These are phyloP conservation scores for Pleodorina starrii DNA, from an alignment of 139 green algal species.

Conservation along the genomic window DNA sequence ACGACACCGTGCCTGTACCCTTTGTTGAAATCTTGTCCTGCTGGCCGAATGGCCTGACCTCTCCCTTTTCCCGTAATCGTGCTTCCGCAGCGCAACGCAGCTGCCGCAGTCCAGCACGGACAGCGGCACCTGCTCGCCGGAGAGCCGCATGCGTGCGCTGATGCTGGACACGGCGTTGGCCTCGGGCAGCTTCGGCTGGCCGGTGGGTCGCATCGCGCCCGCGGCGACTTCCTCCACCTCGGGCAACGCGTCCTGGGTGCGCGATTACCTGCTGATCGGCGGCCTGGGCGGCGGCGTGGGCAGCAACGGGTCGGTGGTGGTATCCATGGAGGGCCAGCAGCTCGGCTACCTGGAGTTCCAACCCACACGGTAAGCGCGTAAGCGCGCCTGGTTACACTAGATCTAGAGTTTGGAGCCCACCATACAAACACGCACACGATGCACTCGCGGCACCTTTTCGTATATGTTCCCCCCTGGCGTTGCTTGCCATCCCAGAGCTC, in stretches of 20 bases:
- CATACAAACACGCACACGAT: too few relatives aligned
- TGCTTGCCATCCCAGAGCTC: too few relatives aligned
- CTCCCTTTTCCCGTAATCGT: too few relatives aligned
- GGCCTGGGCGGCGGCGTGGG: neutral
- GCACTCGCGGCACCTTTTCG: too few relatives aligned
- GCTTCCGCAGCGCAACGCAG: neutral
- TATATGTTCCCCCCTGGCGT: too few relatives aligned
- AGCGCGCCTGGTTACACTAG: too few relatives aligned
- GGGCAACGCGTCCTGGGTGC: neutral
- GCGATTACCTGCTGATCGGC: slow-evolving; percentile 16
- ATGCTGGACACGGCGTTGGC: neutral
- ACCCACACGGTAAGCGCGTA: neutral
- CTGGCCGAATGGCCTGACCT: too few relatives aligned
- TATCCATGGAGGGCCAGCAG: slow-evolving; percentile 12
- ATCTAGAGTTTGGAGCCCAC: too few relatives aligned
- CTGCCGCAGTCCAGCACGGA: neutral
- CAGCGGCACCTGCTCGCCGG: neutral
- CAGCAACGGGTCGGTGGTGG: neutral
- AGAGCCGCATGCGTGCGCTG: neutral
- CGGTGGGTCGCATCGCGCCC: neutral
- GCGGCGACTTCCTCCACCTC: neutral
- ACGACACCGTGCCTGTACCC: too few relatives aligned
- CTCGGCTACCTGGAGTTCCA: neutral
- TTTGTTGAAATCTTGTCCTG: too few relatives aligned
- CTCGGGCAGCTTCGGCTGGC: slow-evolving; percentile 3